Evolutionary conservation across 2,329 filamentous ascomycete genomes (phyloP), one percentile per base, ranked within the genome.

Genomic region (Aspergillus persii): DNA sequence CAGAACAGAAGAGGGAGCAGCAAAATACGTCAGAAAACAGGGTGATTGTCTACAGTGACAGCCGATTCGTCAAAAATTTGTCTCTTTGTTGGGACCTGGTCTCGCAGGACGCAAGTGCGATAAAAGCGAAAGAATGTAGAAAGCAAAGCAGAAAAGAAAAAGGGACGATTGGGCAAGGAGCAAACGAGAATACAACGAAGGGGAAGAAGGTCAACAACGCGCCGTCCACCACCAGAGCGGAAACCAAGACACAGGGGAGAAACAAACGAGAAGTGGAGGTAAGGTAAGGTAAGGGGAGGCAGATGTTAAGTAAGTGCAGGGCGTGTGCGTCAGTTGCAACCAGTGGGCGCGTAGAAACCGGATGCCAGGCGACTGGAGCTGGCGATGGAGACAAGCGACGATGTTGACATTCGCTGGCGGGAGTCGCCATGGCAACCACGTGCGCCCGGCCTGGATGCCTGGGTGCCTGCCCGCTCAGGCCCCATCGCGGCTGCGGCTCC

Each of bases 341-440:
- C 44, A 41, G 39, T 54, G 53, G 36, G 53, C 29, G 44, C 44
- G 44, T 27, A 47, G 44, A 47, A 47, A 23, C 44, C 18, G 44
- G 44, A 47, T 47, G 18, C 44, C 44, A 41, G 36, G 36, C 44
- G 44, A 47, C 44, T 50, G 47, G 54, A 56, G 47, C 23, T 48
- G 44, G 48, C 47, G 50, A 54, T 46, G 50, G 33, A 50, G 58
- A 48, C 26, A 39, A 50, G 39, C 36, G 27, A 41, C 30, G 60
- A 62, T 72, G 71, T 72, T 71, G 67, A 71, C 67, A 67, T 68
- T 57, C 47, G 50, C 44, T n/a, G 54, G 54, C 71, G 72, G 72
- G 61, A 72, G 72, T 74, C 61, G 63, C 70, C 69, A 70, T 68
- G 60, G 71, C 69, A 74, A 74, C 71, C 48, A 47, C 49, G 23